Evolutionary conservation across 78 protist genomes (phyloP).

Genomic region (Dictyostelium discoideum): dicty_2.7 NC_007089.4:4503001-4503500

Average conservation of each 20-base stretch:
- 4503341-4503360: constrained; percentile 53
- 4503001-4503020: constrained; percentile 59
- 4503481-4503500: constrained; percentile 98
- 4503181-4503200: not conserved
- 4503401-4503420: constrained; percentile 74
- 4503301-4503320: constrained; percentile 69
- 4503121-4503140: constrained; percentile 3
- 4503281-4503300: not conserved
- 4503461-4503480: constrained; percentile 98
- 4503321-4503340: constrained; percentile 51
- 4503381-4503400: constrained; percentile 77
- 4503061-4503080: not conserved
- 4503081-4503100: not conserved
- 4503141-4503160: constrained; percentile 20
- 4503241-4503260: not conserved
- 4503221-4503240: not conserved
- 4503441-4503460: constrained; percentile 92
- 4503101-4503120: not conserved
- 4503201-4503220: constrained; percentile 1
- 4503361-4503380: constrained; percentile 11
- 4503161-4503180: not conserved
- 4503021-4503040: constrained; percentile 9
- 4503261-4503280: not conserved
- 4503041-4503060: not conserved
- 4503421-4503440: constrained; percentile 92